Percentiles rank a stretch among this genome's conserved stretches.
Evolutionary conservation across 495 filamentous ascomycete species (phyloP).

Genomic region (Aspergillus panamensis): DNA sequence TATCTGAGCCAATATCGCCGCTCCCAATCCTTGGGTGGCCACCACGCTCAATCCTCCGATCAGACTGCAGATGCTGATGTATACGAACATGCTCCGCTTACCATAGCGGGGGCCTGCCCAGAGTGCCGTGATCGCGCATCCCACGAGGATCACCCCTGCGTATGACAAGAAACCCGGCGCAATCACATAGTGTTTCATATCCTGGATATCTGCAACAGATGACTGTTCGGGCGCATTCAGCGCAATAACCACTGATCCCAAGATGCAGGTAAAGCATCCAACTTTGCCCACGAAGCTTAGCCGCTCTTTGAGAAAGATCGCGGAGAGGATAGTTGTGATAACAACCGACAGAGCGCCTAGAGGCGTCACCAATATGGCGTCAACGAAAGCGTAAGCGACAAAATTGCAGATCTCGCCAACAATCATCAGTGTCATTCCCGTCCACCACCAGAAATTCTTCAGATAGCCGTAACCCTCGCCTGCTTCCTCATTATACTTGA

Average conservation of each 20-base stretch:
- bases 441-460: conserved; percentile 95
- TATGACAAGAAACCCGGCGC: conserved; percentile 83
- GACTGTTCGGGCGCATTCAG: conserved; percentile 88
- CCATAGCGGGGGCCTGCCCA: conserved; percentile 90
- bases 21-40: conserved; percentile 87
- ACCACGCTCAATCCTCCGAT: conserved; percentile 95
- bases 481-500: conserved; percentile 94
- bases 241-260: conserved; percentile 89
- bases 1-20: conserved; percentile 85
- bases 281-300: conserved; percentile 95
- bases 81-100: conserved; percentile 96
- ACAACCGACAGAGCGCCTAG: conserved; percentile 94
- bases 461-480: conserved; percentile 98
- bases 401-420: conserved; percentile 97
- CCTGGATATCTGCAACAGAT: conserved; percentile 82
- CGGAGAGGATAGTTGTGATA: conserved; percentile 86
- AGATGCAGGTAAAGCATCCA: conserved; percentile 90
- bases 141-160: conserved; percentile 77
- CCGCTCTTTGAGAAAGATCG: conserved; percentile 94
- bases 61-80: conserved; percentile 91
- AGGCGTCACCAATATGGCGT: conserved; percentile 94
- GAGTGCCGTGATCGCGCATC: conserved; percentile 64
- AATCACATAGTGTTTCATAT: conserved; percentile 88
- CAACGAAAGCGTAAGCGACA: conserved; percentile 93
- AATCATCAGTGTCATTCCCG: conserved; percentile 96